phyloP scores from a whole-genome alignment of 139 green algal genomes.

The Spirogloea muscicola region DNA sequence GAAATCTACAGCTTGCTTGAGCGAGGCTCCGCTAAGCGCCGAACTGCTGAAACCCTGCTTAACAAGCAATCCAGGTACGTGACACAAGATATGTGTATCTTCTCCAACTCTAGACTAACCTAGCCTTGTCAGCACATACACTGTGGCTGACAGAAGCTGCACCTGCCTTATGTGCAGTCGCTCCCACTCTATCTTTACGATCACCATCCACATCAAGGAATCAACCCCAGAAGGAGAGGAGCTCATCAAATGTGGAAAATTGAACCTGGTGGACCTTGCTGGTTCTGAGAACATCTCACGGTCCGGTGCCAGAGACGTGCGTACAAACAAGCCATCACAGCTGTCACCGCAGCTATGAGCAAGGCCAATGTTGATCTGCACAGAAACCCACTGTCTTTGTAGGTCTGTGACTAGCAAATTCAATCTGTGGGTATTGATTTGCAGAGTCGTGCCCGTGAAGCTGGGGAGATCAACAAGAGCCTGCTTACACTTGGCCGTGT shows the following conservation, averaged over 20 bases:
- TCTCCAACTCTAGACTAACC: too few relatives aligned
- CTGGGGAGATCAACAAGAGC: slow-evolving; percentile 94
- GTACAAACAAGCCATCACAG: too few relatives aligned
- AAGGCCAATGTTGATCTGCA: too few relatives aligned
- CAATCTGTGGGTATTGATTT: neutral
- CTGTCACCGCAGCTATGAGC: too few relatives aligned
- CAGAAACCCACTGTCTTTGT: too few relatives aligned
- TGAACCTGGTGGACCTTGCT: slow-evolving; percentile 98
- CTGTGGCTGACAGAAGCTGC: too few relatives aligned
- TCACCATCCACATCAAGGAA: slow-evolving; percentile 86
- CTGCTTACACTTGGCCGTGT: slow-evolving; percentile 93
- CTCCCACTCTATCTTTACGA: slow-evolving; percentile 85
- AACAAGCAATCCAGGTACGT: slow-evolving; percentile 95
- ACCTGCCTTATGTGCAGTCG: slow-evolving; percentile 51
- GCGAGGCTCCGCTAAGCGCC: slow-evolving; percentile 75
- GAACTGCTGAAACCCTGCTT: slow-evolving; percentile 90
- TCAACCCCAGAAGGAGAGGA: slow-evolving; percentile 88
- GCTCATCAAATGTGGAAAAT: slow-evolving; percentile 94
- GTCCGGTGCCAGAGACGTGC: slow-evolving; percentile 78
- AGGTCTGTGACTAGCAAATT: too few relatives aligned
- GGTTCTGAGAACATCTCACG: slow-evolving; percentile 91
- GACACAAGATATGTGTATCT: too few relatives aligned
- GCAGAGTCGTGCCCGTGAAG: slow-evolving; percentile 75
- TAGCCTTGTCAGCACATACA: too few relatives aligned
- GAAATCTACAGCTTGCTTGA: slow-evolving; percentile 92